A percentile compares a stretch with the other conserved stretches of the same genome.
These are phyloP conservation scores for Rhododendron molle DNA, from an alignment of 148 eudicot species.

Conservation along the genomic window DNA sequence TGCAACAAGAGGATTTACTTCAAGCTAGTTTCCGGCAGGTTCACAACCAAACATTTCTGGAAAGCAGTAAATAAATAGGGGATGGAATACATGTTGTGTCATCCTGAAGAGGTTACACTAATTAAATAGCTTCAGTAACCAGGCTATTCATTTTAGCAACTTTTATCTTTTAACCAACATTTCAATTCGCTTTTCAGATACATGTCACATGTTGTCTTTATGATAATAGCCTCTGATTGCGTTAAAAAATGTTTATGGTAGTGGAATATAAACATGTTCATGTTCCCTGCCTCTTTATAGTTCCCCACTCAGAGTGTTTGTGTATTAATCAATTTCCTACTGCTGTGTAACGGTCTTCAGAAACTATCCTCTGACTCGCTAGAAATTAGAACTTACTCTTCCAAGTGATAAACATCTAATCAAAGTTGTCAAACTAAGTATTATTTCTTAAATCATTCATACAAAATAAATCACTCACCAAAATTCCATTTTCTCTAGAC, in stretches of 20 bases:
- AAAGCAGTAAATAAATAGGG: background rate
- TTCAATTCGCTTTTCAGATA: background rate
- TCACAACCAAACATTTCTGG: background rate
- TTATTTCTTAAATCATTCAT: too few species aligned
- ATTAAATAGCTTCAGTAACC: background rate
- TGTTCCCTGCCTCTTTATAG: background rate
- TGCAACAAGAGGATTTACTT: background rate
- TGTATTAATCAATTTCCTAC: background rate
- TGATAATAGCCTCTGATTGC: background rate
- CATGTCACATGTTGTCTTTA: background rate
- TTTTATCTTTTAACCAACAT: background rate
- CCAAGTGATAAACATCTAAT: too few species aligned
- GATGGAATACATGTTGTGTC: background rate
- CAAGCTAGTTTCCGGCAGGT: background rate
- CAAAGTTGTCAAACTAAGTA: too few species aligned
- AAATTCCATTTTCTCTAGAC: too few species aligned
- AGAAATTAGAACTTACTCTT: conserved; percentile 4
- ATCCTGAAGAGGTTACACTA: background rate
- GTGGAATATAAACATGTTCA: background rate
- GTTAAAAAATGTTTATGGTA: background rate
- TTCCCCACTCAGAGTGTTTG: background rate
- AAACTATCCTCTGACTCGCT: conserved; percentile 49
- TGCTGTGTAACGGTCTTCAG: conserved; percentile 4
- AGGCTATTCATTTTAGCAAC: background rate
- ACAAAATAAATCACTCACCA: too few species aligned